Conservation (phyloP, 768 basidiomycete species). For the Leccinum boreale region DNA sequence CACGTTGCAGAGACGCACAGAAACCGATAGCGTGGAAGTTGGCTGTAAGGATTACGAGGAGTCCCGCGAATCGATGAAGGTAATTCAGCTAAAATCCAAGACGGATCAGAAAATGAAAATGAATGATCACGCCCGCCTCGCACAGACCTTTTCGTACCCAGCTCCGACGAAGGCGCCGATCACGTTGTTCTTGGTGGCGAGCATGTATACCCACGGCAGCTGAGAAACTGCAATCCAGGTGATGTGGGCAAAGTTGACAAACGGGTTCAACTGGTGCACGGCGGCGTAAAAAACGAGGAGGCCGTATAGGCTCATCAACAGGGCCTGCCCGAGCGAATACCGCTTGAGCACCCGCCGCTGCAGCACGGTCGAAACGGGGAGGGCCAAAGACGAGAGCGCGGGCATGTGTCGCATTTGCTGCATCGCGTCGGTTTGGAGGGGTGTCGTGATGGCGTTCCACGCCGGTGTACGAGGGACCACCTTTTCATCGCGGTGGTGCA, state of each 20-base stretch:
- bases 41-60: slow-evolving; percentile 49
- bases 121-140: neutral
- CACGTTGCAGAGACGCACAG: slow-evolving; percentile 35
- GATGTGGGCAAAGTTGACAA: slow-evolving; percentile 46
- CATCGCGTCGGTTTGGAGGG: neutral
- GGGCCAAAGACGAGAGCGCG: slow-evolving; percentile 39
- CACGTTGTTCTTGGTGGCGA: slow-evolving; percentile 70
- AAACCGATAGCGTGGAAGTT: slow-evolving; percentile 61
- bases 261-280: slow-evolving; percentile 49
- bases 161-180: slow-evolving; percentile 54
- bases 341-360: slow-evolving; percentile 44
- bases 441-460: neutral
- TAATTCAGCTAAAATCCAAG: slow-evolving; percentile 57
- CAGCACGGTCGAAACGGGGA: slow-evolving; percentile 41
- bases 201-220: slow-evolving; percentile 57
- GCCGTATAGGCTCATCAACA: slow-evolving; percentile 47
- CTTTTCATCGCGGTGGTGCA: slow-evolving; percentile 9
- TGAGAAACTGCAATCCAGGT: slow-evolving; percentile 58
- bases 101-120: neutral
- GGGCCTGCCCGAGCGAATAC: slow-evolving; percentile 49
- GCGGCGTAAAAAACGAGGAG: slow-evolving; percentile 43
- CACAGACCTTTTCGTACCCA: slow-evolving; percentile 63
- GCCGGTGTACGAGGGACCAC: neutral
- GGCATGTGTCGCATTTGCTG: slow-evolving; percentile 32
- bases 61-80: slow-evolving; percentile 67